A percentile compares a stretch with the other conserved stretches of the same genome.
Evolutionary conservation across 2,329 filamentous ascomycete species (phyloP).

Genomic region (Paecilomyces dactylethromorphus): DNA sequence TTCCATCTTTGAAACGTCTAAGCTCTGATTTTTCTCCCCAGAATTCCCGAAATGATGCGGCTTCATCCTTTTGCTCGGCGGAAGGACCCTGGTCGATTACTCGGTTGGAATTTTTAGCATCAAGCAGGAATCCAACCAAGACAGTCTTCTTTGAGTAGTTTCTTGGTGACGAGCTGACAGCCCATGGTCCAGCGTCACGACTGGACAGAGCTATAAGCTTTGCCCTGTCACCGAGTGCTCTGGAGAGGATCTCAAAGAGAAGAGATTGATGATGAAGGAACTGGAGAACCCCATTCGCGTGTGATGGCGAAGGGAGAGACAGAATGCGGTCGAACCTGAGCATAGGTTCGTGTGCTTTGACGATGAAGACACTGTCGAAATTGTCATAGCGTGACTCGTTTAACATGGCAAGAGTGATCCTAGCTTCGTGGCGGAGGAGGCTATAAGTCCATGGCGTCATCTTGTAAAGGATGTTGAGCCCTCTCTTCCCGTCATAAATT

Average conservation of each 20-base stretch:
- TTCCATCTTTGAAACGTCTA: constrained; percentile 89
- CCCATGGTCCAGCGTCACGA: constrained; percentile 39
- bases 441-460: constrained; percentile 81
- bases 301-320: constrained; percentile 20
- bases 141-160: constrained; percentile 33
- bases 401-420: constrained; percentile 65
- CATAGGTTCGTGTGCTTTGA: constrained; percentile 45
- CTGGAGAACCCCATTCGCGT: constrained; percentile 19
- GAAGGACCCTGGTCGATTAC: constrained; percentile 82
- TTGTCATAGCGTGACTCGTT: constrained; percentile 69
- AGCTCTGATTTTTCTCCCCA: constrained; percentile 94
- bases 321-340: constrained; percentile 52
- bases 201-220: constrained; percentile 58
- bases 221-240: constrained; percentile 69
- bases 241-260: constrained; percentile 60
- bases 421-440: constrained; percentile 67
- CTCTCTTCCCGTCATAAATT: constrained; percentile 68
- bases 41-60: constrained; percentile 75
- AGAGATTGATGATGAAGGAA: constrained; percentile 22
- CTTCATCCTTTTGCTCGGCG: constrained; percentile 77
- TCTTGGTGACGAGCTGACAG: constrained; percentile 34
- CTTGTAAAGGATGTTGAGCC: constrained; percentile 81
- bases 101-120: constrained; percentile 65
- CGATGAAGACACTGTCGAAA: constrained; percentile 79
- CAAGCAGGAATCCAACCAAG: constrained; percentile 62